Conservation (phyloP, 768 basidiomycete genomes). For the Hygrocybe coccinea region DNA sequence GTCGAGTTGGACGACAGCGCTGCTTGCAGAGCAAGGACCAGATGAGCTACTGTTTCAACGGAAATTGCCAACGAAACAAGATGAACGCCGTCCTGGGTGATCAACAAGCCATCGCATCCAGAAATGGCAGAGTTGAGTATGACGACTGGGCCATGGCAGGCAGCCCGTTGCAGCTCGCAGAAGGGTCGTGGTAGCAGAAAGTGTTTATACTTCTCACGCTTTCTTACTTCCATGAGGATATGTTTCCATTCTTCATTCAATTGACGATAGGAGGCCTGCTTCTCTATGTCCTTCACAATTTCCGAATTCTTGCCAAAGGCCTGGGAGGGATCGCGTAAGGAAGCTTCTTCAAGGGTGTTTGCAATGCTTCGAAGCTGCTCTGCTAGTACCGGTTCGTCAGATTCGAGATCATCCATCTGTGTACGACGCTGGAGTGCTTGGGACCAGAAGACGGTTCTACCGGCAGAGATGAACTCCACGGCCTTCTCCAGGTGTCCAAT, state of each 20-base stretch:
- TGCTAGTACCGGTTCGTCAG: constrained; percentile 7
- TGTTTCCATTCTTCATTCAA: constrained; percentile 15
- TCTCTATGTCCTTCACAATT: background rate
- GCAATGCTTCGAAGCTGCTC: constrained; percentile 1
- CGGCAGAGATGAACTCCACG: constrained; percentile 17
- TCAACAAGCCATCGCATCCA: constrained; percentile 19
- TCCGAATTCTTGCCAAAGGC: background rate
- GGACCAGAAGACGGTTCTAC: constrained; percentile 18
- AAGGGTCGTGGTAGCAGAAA: background rate
- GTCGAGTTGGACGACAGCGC: background rate
- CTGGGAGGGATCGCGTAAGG: background rate
- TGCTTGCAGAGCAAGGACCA: background rate
- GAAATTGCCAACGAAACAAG: background rate
- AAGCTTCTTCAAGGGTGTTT: background rate
- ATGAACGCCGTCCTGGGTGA: too few species aligned
- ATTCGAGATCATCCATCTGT: constrained; percentile 12
- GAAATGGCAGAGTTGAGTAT: constrained; percentile 13
- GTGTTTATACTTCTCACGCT: constrained; percentile 13
- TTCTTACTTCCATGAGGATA: constrained; percentile 12
- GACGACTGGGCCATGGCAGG: constrained; percentile 15
- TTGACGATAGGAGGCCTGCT: constrained; percentile 9
- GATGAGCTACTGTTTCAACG: background rate
- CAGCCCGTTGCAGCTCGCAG: constrained; percentile 4
- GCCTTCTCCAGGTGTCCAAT: constrained; percentile 7
- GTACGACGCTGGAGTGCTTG: constrained; percentile 16